Conservation (phyloP, 2,329 filamentous ascomycete species). For the Fusarium staphyleae region DNA sequence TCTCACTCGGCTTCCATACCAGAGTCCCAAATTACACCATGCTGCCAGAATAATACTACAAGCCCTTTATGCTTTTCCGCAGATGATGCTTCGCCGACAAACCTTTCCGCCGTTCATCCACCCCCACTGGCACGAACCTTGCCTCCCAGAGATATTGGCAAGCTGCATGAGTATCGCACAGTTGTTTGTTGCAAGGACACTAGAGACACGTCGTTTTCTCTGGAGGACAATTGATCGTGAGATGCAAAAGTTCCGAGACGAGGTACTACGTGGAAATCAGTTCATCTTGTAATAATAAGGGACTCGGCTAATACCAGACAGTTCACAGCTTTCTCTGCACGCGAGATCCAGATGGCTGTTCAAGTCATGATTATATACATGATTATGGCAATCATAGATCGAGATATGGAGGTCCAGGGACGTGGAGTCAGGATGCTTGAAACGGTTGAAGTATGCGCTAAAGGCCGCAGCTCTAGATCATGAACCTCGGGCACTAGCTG, state of each 20-base stretch:
- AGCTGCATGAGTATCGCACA: constrained; percentile 41
- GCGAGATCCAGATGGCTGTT: constrained; percentile 32
- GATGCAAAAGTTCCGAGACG: constrained; percentile 26
- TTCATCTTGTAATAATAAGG: too few relatives aligned
- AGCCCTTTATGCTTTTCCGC: constrained; percentile 40
- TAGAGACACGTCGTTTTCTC: constrained; percentile 36
- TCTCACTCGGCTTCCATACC: constrained; percentile 22
- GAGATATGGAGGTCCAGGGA: constrained; percentile 8
- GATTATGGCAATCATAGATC: constrained; percentile 41
- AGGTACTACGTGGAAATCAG: constrained; percentile 8
- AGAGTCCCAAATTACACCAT: constrained; percentile 11
- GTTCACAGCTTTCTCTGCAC: background rate
- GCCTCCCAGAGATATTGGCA: constrained; percentile 31
- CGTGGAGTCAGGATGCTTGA: constrained; percentile 19
- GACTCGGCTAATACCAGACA: background rate
- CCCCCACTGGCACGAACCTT: constrained; percentile 33
- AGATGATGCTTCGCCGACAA: constrained; percentile 44
- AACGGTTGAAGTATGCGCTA: constrained; percentile 22
- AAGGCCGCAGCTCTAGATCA: background rate
- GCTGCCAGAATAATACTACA: constrained; percentile 37
- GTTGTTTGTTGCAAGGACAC: constrained; percentile 33
- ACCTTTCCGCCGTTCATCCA: constrained; percentile 46
- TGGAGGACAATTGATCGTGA: constrained; percentile 41
- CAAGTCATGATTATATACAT: constrained; percentile 42
- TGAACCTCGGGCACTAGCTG: background rate